phyloP scores from a whole-genome alignment of 2,329 filamentous ascomycete species.

The Pestalotiopsis sp. region DNA sequence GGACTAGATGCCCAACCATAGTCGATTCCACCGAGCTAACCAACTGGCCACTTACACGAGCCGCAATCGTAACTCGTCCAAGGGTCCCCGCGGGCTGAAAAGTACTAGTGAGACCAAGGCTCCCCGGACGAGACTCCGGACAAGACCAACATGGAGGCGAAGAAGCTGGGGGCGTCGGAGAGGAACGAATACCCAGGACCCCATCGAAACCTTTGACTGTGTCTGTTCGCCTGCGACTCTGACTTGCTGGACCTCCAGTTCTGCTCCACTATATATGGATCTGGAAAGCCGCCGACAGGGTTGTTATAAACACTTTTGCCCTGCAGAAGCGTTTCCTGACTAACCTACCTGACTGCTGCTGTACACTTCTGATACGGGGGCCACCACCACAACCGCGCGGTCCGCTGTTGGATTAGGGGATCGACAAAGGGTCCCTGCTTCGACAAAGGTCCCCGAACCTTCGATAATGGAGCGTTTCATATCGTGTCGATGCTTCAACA shows the following conservation, averaged over 20 bases:
- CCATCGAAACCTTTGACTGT: neutral
- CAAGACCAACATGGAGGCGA: neutral
- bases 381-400: neutral
- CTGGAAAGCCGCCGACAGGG: neutral
- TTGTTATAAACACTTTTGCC: neutral
- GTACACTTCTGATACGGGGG: neutral
- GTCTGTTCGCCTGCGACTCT: neutral
- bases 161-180: neutral
- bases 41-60: neutral
- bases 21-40: neutral
- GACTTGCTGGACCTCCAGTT: neutral
- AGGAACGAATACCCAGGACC: neutral
- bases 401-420: neutral
- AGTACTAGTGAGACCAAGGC: neutral
- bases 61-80: neutral
- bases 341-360: neutral
- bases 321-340: neutral
- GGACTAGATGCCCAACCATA: neutral
- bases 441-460: neutral
- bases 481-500: neutral
- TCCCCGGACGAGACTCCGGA: neutral
- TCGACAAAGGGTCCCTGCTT: neutral
- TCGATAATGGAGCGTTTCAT: neutral
- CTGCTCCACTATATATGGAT: neutral
- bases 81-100: neutral